Percentiles rank a stretch among this genome's conserved stretches.
Conservation (phyloP, 2,329 filamentous ascomycete genomes). For the Ceratocystis colombiana region DNA sequence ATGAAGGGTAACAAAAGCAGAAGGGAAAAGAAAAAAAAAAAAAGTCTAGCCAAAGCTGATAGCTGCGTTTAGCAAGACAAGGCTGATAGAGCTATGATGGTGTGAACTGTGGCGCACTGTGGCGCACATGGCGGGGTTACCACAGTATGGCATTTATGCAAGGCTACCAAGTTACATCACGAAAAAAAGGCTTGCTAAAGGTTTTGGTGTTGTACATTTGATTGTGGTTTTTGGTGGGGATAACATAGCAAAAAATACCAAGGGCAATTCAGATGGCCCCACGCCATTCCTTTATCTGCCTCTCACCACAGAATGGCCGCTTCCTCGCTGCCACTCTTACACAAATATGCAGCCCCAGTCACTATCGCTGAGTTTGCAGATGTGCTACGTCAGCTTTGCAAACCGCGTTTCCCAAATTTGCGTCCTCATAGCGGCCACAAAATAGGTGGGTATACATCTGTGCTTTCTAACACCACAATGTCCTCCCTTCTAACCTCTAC, state of each 20-base stretch:
- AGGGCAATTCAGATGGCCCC: neutral
- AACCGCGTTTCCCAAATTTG: neutral
- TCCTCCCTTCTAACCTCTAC: neutral
- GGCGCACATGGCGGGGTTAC: too few species aligned
- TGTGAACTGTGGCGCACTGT: too few species aligned
- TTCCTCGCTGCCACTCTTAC: neutral
- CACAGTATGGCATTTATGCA: neutral
- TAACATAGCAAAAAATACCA: neutral
- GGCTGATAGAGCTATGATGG: constrained; percentile 1
- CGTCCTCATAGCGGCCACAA: constrained; percentile 4
- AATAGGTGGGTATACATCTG: constrained; percentile 9
- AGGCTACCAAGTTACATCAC: too few species aligned
- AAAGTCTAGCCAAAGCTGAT: neutral
- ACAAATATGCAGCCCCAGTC: constrained; percentile 6
- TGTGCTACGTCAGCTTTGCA: constrained; percentile 14
- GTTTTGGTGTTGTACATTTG: too few species aligned
- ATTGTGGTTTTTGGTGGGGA: too few species aligned
- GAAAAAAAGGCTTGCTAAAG: too few species aligned
- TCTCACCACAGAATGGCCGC: constrained; percentile 6
- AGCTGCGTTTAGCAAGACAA: constrained; percentile 1
- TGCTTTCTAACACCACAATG: neutral
- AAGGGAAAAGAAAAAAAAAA: neutral
- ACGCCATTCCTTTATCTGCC: neutral
- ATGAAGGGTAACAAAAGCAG: neutral
- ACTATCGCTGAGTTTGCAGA: constrained; percentile 6